Base-by-base conservation (phyloP, 2,329 filamentous ascomycete species). In the Cladosporium sp. region DNA sequence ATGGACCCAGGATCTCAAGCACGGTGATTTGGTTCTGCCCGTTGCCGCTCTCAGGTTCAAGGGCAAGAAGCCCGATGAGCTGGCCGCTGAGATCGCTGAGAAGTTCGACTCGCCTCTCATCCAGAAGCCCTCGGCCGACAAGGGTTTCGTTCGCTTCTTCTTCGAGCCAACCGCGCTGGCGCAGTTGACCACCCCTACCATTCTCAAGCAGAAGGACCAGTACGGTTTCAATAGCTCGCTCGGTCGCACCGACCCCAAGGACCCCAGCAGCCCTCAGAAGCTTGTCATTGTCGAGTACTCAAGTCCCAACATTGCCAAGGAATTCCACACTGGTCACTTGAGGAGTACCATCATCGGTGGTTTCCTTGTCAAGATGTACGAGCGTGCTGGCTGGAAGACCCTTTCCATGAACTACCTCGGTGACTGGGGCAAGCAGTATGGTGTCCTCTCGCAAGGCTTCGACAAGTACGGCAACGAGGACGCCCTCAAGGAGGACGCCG, bases 221-320 rank as follows among this genome's bases (percentile, higher is more conserved):
- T 95, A 80, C 62, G 88, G 88, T 54, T 77, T 76, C 66, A 82
- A 85, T 64, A 71, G 73, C 15, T 73, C 73, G 36, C 64, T 77
- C 32, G 84, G 84, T 15, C 72, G 83, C 19, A 77, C 75, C 56
- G 82, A 89, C 62, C 76, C 78, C 32, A 70, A 74, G 18, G 78
- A 88, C 62, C 76, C 80, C 7, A 76, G 72, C 45, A 73, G 77
- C 52, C 82, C 78, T 54, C 74, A 74, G 59, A 88, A 88, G 75
- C 79, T 77, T 60, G 76, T 84, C 38, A 79, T 93, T 45, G 79
- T 93, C 60, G 88, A 93, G 63, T 93, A 92, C 69, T 89, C 85
- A 7, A 90, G 85, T 7, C 88, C 88, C 43, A 93, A 93, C 66
- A 90, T 93, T 53, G 88, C 88, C 39, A 92, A 92, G 70, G 87